Evolutionary conservation across 768 basidiomycete species (phyloP), one percentile per base, ranked within the genome.

Genomic region (Tephrocybe rancida): DNA sequence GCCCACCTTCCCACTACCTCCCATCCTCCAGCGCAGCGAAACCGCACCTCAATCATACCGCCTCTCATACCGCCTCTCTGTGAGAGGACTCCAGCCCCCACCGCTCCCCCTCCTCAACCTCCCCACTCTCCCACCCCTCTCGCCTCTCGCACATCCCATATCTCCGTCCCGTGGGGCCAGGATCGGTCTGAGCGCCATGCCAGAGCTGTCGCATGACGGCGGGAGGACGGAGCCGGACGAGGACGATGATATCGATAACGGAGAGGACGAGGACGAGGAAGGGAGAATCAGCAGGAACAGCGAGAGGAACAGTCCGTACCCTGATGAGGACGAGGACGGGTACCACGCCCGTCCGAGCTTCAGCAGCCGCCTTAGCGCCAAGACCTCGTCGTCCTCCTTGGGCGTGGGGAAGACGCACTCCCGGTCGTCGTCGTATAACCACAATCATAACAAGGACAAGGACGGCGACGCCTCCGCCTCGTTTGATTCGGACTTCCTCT

Each of bases 131-230:
- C 76, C 77, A 6, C 61, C 68, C 6, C 63, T 70, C 6, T 45
- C 50, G 0, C 59, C 62, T 0, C 11, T 18, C 8, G 25, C 34
- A 24, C 22, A 43, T 34, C 32, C 58, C 10, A 22, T 48, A 1
- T 30, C 48, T 6, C 27, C 26, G 61, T 63, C 11, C n/a, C 24
- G 37, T 37, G 73, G 78, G 10, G 14, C 35, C 5, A 8, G 14
- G n/a, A 16, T 16, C 11, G 35, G 35, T 11, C 65, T 85, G 57
- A 71, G 74, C 42, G 81, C 72, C 54, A 81, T 86, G 70, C 86
- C 86, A 27, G 83, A 79, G 24, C 63, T 85, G 44, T 73, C 75
- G 16, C 70, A 63, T 19, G 34, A 48, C 44, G 56, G 51, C 32
- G 29, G 24, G 9, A 27, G 30, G 24, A 35, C n/a, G n/a, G 30